A percentile compares a stretch with the other conserved stretches of the same genome.
These are phyloP conservation scores for Hypocreales sp. DNA, from an alignment of 2,329 filamentous ascomycete species.

Conservation along the genomic window DNA sequence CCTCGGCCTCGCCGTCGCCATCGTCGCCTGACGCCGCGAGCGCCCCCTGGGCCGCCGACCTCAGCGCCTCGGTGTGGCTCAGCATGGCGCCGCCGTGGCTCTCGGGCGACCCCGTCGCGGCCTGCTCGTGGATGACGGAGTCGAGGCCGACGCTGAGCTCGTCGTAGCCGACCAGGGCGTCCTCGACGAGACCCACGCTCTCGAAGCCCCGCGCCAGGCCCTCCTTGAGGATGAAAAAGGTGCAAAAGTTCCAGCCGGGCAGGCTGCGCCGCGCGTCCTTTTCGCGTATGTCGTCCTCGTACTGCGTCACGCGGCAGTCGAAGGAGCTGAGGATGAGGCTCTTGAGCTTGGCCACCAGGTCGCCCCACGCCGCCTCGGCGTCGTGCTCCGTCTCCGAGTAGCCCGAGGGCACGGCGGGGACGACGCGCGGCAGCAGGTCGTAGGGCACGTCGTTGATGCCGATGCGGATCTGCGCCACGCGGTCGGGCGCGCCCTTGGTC, in stretches of 20 bases:
- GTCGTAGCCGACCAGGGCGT: conserved; percentile 88
- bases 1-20: conserved; percentile 25
- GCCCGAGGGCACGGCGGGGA: conserved; percentile 45
- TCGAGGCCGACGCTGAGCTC: conserved; percentile 83
- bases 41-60: conserved; percentile 37
- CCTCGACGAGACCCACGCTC: conserved; percentile 88
- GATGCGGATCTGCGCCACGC: conserved; percentile 74
- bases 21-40: conserved; percentile 19
- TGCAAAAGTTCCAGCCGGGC: conserved; percentile 98
- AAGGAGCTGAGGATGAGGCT: conserved; percentile 77
- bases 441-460: conserved; percentile 54
- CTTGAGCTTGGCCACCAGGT: conserved; percentile 77
- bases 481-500: conserved; percentile 55
- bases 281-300: conserved; percentile 93
- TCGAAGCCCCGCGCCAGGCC: conserved; percentile 88
- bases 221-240: conserved; percentile 96
- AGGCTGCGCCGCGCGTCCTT: conserved; percentile 75
- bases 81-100: conserved; percentile 61
- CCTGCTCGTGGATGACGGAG: conserved; percentile 62
- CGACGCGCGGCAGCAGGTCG: conserved; percentile 44
- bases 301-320: conserved; percentile 78
- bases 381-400: conserved; percentile 63
- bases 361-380: conserved; percentile 65
- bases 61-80: conserved; percentile 58
- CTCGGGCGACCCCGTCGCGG: conserved; percentile 38